phyloP scores from a whole-genome alignment of 2,329 filamentous ascomycete genomes.

The Pseudogymnoascus pannorum region DNA sequence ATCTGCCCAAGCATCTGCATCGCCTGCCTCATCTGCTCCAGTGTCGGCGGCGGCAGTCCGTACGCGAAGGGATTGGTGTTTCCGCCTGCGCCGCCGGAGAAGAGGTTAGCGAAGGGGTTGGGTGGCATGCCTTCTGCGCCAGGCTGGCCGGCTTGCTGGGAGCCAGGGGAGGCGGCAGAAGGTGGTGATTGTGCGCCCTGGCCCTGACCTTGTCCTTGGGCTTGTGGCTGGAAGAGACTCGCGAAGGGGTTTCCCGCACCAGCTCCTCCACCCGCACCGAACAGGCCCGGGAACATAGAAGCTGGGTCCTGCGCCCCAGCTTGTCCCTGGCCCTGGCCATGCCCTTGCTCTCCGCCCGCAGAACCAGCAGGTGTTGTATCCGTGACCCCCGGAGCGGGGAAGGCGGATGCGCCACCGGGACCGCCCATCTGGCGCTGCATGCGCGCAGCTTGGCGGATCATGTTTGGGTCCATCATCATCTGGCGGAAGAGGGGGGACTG shows the following conservation, averaged over 20 bases:
- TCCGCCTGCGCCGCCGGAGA: conserved; percentile 33
- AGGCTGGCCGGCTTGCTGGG: conserved; percentile 24
- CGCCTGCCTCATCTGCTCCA: conserved; percentile 49
- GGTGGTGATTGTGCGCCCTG: conserved; percentile 15
- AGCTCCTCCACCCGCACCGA: conserved; percentile 28
- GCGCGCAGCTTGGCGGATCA: conserved; percentile 72
- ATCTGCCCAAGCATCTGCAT: conserved; percentile 35
- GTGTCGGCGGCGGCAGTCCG: conserved; percentile 42
- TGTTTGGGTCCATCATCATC: conserved; percentile 87
- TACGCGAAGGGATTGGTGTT: conserved; percentile 35
- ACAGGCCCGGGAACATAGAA: conserved; percentile 29
- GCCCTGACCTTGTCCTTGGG: conserved; percentile 18
- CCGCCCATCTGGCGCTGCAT: conserved; percentile 68
- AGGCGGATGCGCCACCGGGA: conserved; percentile 46
- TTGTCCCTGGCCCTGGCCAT: conserved; percentile 21
- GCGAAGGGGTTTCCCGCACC: conserved; percentile 52
- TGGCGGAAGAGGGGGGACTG: conserved; percentile 81
- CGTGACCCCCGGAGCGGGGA: conserved; percentile 86
- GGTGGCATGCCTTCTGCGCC: conserved; percentile 26
- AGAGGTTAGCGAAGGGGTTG: conserved; percentile 64
- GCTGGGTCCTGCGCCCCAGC: conserved; percentile 21
- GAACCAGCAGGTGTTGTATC: conserved; percentile 62
- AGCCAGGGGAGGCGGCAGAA: conserved; percentile 20
- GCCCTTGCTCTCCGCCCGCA: conserved; percentile 24
- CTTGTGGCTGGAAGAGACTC: conserved; percentile 42